These are phyloP conservation scores for Cucumis hystrix DNA, from an alignment of 306 rosid species.

Conservation along the genomic window DNA sequence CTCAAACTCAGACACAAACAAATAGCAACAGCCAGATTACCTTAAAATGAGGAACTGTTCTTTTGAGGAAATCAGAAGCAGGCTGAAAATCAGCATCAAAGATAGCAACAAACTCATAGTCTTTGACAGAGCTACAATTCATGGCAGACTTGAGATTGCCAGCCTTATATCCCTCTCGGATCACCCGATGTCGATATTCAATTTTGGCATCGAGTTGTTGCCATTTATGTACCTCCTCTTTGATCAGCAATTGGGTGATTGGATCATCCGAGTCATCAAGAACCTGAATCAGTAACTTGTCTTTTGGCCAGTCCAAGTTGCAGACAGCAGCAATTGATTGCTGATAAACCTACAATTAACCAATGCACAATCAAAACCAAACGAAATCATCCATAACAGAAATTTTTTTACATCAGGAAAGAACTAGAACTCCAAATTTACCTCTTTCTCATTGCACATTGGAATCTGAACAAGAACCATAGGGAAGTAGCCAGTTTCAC, in stretches of 20 bases:
- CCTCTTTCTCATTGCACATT: constrained; percentile 82
- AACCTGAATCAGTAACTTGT: constrained; percentile 48
- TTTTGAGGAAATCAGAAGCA: constrained; percentile 45
- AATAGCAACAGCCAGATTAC: constrained; percentile 13
- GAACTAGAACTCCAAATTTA: neutral
- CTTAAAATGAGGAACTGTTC: constrained; percentile 60
- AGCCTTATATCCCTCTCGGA: constrained; percentile 61
- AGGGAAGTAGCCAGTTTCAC: constrained; percentile 21
- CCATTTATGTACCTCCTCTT: constrained; percentile 54
- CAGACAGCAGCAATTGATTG: constrained; percentile 63
- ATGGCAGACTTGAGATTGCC: constrained; percentile 79
- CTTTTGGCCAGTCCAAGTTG: constrained; percentile 69
- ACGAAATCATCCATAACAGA: neutral
- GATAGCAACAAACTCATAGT: constrained; percentile 59
- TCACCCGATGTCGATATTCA: constrained; percentile 47
- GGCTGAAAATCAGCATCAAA: constrained; percentile 82
- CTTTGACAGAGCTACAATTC: constrained; percentile 51
- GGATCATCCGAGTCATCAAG: constrained; percentile 69
- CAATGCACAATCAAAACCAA: neutral
- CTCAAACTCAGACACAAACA: neutral
- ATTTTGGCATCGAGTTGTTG: constrained; percentile 49
- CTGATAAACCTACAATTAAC: constrained; percentile 44
- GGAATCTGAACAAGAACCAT: constrained; percentile 76
- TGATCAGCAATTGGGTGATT: constrained; percentile 47
- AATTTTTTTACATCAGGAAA: neutral